Base-by-base conservation (phyloP, 805 yeast species). In the Isabelozyma rhagii region DNA sequence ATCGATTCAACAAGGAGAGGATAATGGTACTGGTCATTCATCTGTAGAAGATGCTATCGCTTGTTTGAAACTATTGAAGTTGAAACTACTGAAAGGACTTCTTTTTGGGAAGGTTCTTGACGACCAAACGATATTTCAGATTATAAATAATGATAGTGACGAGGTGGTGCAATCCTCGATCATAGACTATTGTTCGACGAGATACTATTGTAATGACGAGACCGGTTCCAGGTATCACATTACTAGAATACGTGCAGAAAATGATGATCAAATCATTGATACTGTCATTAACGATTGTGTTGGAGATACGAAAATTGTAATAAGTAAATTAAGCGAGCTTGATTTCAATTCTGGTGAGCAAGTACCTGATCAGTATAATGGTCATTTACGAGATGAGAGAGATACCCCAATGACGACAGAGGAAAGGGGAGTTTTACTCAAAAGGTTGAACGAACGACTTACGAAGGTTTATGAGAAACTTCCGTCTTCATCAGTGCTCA, bases 41-140 rank as follows among this genome's bases (percentile, higher is more conserved):
- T 87, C 98, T 0, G 77, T 86, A 4, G 97, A 89, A 62, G 99
- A 93, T 62, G 87, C 96, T 10, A 64, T 64, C 28, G 84, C 96
- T 0, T 89, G 97, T 62, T 72, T 92, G 59, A 90, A 89, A 46
- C 75, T 93, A 45, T 80, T 88, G 1, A 83, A 87, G 56, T 57
- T 83, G 55, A 91, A 92, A 61, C 66, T 91, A 11, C 66, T 73
- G 4, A 82, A 84, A 49, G 97, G 97, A 1, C 62, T 68, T 5
- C 67, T 75, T 2, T 87, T 79, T 65, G 98, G 98, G 0, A 46
- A 49, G 6, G 63, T 63, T 46, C 48, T 62, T 29, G 59, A 60
- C 31, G 67, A 65, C 39, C 53, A 61, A 0, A 55, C 71, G 4
- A 46, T 68, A 7, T 59, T 64, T 47, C 55, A 63, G n/a, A 56